Conservation (phyloP, 2,329 filamentous ascomycete species). For the Lachnellula subtilissima region DNA sequence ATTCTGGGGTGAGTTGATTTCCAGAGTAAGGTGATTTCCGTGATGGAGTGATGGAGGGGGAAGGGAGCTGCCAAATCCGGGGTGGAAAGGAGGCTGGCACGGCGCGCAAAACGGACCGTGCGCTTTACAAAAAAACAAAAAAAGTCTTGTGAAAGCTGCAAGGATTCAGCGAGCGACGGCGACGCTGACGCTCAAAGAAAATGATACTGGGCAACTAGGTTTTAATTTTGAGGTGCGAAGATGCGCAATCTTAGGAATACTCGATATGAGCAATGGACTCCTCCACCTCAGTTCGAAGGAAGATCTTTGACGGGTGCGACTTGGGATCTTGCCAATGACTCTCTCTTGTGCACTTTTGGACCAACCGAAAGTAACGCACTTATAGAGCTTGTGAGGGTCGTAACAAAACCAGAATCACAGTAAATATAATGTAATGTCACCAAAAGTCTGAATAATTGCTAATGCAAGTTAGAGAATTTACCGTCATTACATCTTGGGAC, state of each 20-base stretch:
- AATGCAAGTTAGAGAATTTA: constrained; percentile 33
- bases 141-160: neutral
- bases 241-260: constrained; percentile 91
- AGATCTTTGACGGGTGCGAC: constrained; percentile 68
- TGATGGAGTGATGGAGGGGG: neutral
- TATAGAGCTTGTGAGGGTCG: constrained; percentile 64
- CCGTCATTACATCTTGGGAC: constrained; percentile 75
- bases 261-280: constrained; percentile 60
- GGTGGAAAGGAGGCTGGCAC: neutral
- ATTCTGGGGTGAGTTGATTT: too few species aligned
- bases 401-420: constrained; percentile 37
- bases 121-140: neutral
- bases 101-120: neutral
- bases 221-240: constrained; percentile 7
- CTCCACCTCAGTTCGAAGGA: constrained; percentile 43
- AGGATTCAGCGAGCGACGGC: neutral
- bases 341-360: constrained; percentile 78
- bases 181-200: too few species aligned
- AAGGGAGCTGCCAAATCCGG: neutral
- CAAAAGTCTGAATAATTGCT: constrained; percentile 33
- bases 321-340: constrained; percentile 78
- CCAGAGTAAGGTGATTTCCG: neutral
- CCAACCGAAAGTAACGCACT: constrained; percentile 64
- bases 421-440: constrained; percentile 23
- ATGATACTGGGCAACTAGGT: too few species aligned